These are phyloP conservation scores for Starmerella kuoi DNA, from an alignment of 805 yeast genomes.

Conservation along the genomic window DNA sequence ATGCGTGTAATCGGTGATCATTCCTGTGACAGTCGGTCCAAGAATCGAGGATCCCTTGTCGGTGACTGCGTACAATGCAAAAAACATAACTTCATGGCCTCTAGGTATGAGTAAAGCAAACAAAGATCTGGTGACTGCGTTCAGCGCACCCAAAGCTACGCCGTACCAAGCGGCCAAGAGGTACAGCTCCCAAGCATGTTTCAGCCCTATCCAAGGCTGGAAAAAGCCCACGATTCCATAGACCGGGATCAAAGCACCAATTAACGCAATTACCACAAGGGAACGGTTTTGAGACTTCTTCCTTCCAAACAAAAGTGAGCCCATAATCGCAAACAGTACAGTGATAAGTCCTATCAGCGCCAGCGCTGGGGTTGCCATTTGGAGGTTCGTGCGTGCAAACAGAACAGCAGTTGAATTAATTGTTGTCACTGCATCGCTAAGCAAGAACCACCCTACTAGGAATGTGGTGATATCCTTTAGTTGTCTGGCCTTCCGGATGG, in stretches of 20 bases:
- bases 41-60: constrained; percentile 68
- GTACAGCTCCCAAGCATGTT: constrained; percentile 56
- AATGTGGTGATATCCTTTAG: constrained; percentile 56
- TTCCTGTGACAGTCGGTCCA: constrained; percentile 63
- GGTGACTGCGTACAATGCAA: constrained; percentile 63
- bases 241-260: constrained; percentile 50
- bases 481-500: constrained; percentile 48
- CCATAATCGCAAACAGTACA: constrained; percentile 54
- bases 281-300: constrained; percentile 32
- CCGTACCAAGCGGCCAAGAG: constrained; percentile 65
- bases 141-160: constrained; percentile 56
- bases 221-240: constrained; percentile 61
- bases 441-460: constrained; percentile 61
- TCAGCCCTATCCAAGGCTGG: constrained; percentile 43
- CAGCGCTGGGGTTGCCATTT: constrained; percentile 55
- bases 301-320: constrained; percentile 49
- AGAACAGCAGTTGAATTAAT: constrained; percentile 68
- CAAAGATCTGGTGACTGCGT: constrained; percentile 56
- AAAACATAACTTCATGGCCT: constrained; percentile 65
- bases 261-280: constrained; percentile 42
- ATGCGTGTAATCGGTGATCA: constrained; percentile 60
- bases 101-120: constrained; percentile 58
- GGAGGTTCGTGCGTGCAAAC: constrained; percentile 58
- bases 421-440: constrained; percentile 65
- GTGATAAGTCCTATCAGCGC: constrained; percentile 55